Evolutionary conservation across 2,329 filamentous ascomycete genomes (phyloP), one percentile per base, ranked within the genome.

Genomic region (Colletotrichum sp.): DNA sequence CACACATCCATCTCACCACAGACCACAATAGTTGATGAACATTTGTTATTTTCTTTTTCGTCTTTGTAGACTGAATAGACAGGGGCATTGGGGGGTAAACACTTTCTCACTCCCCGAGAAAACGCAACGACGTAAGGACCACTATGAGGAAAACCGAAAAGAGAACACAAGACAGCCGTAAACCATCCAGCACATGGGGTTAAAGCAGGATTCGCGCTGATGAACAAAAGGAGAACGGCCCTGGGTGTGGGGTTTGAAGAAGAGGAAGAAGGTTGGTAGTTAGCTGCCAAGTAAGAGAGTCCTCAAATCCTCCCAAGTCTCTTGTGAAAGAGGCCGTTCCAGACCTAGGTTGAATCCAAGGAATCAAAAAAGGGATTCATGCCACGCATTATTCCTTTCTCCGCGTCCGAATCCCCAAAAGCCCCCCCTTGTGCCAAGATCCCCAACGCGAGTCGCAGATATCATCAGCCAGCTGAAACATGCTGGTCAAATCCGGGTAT

Each of bases 341-440:
- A 60, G 69, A 69, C 59, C 39, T 26, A 65, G 76, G 32, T 67
- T 55, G 52, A 76, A 69, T 72, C 71, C 77, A 76, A 75, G 69
- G 64, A 66, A 67, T 44, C 71, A 73, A 71, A 39, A 76, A 65
- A 44, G 65, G 30, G 79, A 78, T 81, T 83, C 82, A 82, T 84
- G 82, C 82, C 84, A 81, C 82, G 82, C 82, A 85, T 84, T 83
- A 68, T 84, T 84, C 84, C 81, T 80, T 81, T 82, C 82, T 82
- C 81, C 79, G 82, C 79, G 80, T 78, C 81, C 80, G 83, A 85
- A 82, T 84, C 83, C 82, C 83, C 71, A 79, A 81, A 79, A 80
- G 81, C 83, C 80, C 82, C 80, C 81, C 85, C 82, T 79, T 77
- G 82, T 81, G 81, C 82, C 79, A 80, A 79, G 79, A 73, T 39